A percentile compares a stretch with the other conserved stretches of the same genome.
Evolutionary conservation across 257 asterid species (phyloP).

Genomic region (Capsicum baccatum): DNA sequence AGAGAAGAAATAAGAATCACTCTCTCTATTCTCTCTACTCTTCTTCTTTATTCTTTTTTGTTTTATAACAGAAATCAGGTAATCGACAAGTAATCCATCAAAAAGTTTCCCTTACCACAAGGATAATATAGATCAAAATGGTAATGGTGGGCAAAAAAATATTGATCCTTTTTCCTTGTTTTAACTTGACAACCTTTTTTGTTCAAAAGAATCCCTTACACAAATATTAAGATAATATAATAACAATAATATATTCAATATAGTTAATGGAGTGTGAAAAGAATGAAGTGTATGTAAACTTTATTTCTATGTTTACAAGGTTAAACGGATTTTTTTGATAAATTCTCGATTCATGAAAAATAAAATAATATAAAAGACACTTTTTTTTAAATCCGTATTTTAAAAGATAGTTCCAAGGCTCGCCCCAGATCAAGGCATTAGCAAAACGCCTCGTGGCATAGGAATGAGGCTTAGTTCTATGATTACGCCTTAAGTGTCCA

Average conservation of each 20-base stretch:
- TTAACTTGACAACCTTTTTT: background rate
- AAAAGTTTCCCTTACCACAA: background rate
- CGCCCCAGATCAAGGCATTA: no score
- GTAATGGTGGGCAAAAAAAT: background rate
- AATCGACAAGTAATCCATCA: no score
- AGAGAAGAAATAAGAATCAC: no score
- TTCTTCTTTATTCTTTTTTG: no score
- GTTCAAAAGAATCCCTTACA: background rate
- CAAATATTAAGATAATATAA: background rate
- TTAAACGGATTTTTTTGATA: background rate
- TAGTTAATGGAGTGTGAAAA: background rate
- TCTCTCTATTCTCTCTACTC: no score
- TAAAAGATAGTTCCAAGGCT: no score
- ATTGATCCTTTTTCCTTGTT: background rate
- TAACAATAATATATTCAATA: no score
- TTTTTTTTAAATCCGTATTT: no score
- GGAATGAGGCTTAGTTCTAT: no score
- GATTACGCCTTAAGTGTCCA: no score
- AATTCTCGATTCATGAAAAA: background rate
- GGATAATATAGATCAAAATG: background rate
- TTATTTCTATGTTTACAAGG: background rate
- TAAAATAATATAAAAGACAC: background rate
- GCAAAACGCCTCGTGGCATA: no score
- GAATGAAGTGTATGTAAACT: accelerated
- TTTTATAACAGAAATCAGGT: no score